Conservation (phyloP, 2,329 filamentous ascomycete genomes). For the Ophiostoma ulmi region DNA sequence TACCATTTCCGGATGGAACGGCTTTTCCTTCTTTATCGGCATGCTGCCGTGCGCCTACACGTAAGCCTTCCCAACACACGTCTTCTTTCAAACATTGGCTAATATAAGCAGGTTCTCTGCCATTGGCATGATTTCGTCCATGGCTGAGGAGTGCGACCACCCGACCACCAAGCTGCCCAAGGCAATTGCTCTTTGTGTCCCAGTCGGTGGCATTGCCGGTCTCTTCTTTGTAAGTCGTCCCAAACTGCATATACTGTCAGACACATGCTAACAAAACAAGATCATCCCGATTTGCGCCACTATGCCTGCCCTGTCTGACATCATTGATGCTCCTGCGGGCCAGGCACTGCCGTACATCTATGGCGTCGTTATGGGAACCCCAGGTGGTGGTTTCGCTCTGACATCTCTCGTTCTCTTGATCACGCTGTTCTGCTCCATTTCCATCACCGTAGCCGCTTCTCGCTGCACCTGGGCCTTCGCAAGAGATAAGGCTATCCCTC, state of each 20-base stretch:
- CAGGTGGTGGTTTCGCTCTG: slow-evolving; percentile 40
- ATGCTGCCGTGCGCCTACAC: slow-evolving; percentile 22
- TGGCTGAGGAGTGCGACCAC: slow-evolving; percentile 25
- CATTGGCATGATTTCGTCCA: slow-evolving; percentile 24
- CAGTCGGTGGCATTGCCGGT: slow-evolving; percentile 21
- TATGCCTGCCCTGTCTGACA: slow-evolving; percentile 43
- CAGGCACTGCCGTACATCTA: slow-evolving; percentile 45
- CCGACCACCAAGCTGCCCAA: slow-evolving; percentile 22
- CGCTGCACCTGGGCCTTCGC: slow-evolving; percentile 27
- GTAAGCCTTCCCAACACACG: neutral
- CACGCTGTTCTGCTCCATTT: slow-evolving; percentile 39
- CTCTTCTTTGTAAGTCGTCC: slow-evolving; percentile 17
- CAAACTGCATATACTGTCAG: neutral
- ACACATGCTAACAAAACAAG: neutral
- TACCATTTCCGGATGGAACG: slow-evolving; percentile 41
- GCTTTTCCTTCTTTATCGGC: slow-evolving; percentile 25
- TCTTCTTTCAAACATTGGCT: neutral
- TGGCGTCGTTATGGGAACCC: slow-evolving; percentile 39
- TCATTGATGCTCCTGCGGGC: slow-evolving; percentile 40
- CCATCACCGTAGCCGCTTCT: slow-evolving; percentile 33
- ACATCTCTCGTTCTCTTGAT: slow-evolving; percentile 41
- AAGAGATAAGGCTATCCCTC: slow-evolving; percentile 41
- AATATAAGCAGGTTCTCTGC: slow-evolving; percentile 17
- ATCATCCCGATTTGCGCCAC: slow-evolving; percentile 49
- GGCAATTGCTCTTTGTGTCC: slow-evolving; percentile 21